Evolutionary conservation across 106 monocot genomes (phyloP), one percentile per base, ranked within the genome.

Genomic region (Apostasia ramifera): DNA sequence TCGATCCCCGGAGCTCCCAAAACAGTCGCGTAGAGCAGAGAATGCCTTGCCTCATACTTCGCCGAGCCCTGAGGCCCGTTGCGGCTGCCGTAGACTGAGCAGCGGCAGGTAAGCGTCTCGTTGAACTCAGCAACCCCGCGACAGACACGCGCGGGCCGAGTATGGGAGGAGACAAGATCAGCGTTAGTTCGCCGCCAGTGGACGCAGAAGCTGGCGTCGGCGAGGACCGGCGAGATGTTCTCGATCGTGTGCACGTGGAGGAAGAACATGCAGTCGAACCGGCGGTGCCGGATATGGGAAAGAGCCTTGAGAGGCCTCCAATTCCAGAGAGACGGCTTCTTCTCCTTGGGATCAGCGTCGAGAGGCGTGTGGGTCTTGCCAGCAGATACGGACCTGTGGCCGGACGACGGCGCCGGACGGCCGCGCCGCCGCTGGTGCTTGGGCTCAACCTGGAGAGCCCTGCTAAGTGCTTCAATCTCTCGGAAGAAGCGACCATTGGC

Each of bases 291-390:
- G 57, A 87, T 76, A 74, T 85, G 81, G 47, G 93, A 85, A 53
- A 98, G 73, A 12, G 93, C 78, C 58, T 67, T 79, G 56, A 98
- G 79, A 40, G 92, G 79, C 53, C 85, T 89, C 97, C 93, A 90
- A 38, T 71, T 76, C 73, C 79, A 93, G 2, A 43, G 75, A 70
- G 59, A 66, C 11, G 52, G 78, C 48, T 60, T 69, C 59, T 50
- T 66, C 1, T 6, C 71, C 53, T 42, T 73, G 39, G 40, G 74
- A 74, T 43, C 63, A 15, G 42, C 57, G 57, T 37, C 55, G 63
- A 40, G 64, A 47, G 63, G 55, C 14, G 53, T 60, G 47, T 10
- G 14, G 40, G 47, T 57, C 26, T 71, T 76, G 55, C 77, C 79
- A 3, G 76, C 63, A 55, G 81, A 79, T 46, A 74, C 1, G 67